A percentile compares a stretch with the other conserved stretches of the same genome.
Evolutionary conservation across 495 filamentous ascomycete genomes (phyloP).

Genomic region (Penicillium desertorum): DNA sequence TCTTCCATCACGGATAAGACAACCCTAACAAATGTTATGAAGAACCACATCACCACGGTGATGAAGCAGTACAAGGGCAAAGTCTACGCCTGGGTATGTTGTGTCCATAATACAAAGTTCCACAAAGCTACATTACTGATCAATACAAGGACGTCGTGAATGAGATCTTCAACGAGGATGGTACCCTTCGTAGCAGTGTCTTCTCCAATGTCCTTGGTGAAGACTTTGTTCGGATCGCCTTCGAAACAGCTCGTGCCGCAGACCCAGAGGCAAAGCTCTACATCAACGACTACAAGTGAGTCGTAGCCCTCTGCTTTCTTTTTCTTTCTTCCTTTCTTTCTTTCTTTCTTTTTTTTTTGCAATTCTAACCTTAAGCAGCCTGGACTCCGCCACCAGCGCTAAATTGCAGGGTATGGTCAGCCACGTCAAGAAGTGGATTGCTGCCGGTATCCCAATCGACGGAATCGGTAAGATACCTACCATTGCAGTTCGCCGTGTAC

Average conservation of each 20-base stretch:
- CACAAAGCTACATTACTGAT: constrained; percentile 1
- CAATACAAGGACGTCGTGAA: constrained; percentile 64
- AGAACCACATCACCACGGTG: constrained; percentile 31
- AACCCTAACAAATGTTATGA: constrained; percentile 42
- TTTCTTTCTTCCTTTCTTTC: too few species aligned
- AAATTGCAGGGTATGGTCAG: constrained; percentile 63
- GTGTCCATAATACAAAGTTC: neutral
- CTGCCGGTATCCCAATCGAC: constrained; percentile 67
- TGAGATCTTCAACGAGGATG: constrained; percentile 68
- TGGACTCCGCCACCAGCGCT: constrained; percentile 43
- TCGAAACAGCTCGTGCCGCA: constrained; percentile 51
- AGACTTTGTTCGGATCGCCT: constrained; percentile 58
- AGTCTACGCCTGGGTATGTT: constrained; percentile 49
- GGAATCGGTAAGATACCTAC: constrained; percentile 53
- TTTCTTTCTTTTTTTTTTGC: neutral
- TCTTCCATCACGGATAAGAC: constrained; percentile 42
- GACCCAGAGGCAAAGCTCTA: constrained; percentile 64
- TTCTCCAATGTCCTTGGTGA: constrained; percentile 59
- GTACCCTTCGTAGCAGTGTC: constrained; percentile 54
- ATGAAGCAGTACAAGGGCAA: constrained; percentile 42
- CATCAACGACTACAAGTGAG: constrained; percentile 57
- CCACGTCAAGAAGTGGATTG: constrained; percentile 66
- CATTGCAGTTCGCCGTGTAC: neutral
- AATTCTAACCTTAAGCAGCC: constrained; percentile 19
- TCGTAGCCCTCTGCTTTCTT: neutral